A percentile compares a stretch with the other conserved stretches of the same genome.
phyloP scores from a whole-genome alignment of 2,329 filamentous ascomycete genomes.

The Leptographium flavum region DNA sequence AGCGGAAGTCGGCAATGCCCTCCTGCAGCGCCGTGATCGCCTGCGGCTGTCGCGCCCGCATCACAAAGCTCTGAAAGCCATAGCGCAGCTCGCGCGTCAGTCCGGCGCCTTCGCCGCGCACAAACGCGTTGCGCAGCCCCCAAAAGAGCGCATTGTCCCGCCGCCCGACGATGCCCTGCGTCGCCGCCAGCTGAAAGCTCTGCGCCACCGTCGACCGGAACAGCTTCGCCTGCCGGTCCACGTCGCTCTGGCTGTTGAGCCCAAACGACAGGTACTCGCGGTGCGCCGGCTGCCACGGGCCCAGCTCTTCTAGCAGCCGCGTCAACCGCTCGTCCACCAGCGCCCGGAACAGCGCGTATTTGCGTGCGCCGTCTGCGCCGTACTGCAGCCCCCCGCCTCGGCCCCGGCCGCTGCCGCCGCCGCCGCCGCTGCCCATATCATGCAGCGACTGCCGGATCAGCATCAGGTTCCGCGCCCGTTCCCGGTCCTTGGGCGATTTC shows the following conservation, averaged over 20 bases:
- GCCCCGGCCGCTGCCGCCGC: background rate
- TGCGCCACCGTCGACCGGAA: conserved; percentile 31
- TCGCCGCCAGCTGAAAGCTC: conserved; percentile 29
- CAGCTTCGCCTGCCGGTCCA: conserved; percentile 27
- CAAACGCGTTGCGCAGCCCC: conserved; percentile 45
- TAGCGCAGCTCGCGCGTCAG: conserved; percentile 48
- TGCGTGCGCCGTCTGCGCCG: conserved; percentile 4
- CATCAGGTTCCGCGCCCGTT: background rate
- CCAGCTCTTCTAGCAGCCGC: conserved; percentile 17
- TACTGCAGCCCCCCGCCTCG: background rate
- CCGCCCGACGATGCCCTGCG: conserved; percentile 21
- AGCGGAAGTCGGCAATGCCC: conserved; percentile 67
- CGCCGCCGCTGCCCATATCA: background rate
- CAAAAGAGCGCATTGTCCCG: conserved; percentile 40
- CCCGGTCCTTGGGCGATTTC: too few relatives aligned
- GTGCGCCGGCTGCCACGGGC: conserved; percentile 13
- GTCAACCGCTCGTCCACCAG: conserved; percentile 21
- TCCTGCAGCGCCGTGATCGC: conserved; percentile 40
- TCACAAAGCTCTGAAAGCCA: conserved; percentile 52
- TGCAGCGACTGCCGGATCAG: background rate
- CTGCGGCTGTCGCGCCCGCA: conserved; percentile 40
- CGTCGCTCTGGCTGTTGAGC: conserved; percentile 23
- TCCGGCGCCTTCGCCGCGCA: conserved; percentile 33
- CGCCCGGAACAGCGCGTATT: conserved; percentile 15
- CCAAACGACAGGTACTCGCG: conserved; percentile 20